Percentiles rank a stretch among this genome's conserved stretches.
Conservation (phyloP, 371 early-diverging fungal genomes). For the Rhizopus delemar region DNA sequence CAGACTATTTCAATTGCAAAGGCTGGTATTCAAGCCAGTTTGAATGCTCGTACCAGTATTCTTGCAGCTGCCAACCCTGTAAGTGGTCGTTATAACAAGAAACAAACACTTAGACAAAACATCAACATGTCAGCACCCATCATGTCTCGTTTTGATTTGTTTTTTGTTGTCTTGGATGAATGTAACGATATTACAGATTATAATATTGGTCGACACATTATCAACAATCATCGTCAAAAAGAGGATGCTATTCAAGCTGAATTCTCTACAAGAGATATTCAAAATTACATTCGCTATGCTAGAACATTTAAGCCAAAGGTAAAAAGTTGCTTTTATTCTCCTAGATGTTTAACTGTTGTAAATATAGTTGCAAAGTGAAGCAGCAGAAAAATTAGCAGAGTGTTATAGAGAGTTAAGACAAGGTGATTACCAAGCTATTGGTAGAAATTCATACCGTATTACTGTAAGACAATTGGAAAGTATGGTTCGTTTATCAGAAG, state of each 20-base stretch:
- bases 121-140: constrained; percentile 97
- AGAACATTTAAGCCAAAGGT: constrained; percentile 84
- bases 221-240: constrained; percentile 83
- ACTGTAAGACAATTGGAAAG: constrained; percentile 99
- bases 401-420: constrained; percentile 93
- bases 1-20: constrained; percentile 99
- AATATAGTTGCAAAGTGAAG: constrained; percentile 72
- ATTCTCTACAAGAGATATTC: constrained; percentile 78
- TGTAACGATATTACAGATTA: constrained; percentile 91
- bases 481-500: constrained; percentile 97
- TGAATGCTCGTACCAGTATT: constrained; percentile 98
- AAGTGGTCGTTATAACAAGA: constrained; percentile 95
- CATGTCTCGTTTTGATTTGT: constrained; percentile 99
- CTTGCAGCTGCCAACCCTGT: constrained; percentile 99
- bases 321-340: constrained; percentile 10
- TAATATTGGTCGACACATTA: constrained; percentile 93
- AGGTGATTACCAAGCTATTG: constrained; percentile 77
- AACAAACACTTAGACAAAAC: constrained; percentile 95
- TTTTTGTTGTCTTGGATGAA: constrained; percentile 98
- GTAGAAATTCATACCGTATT: constrained; percentile 89
- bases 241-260: constrained; percentile 74
- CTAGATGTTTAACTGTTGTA: no score
- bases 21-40: constrained; percentile 98
- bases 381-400: constrained; percentile 76
- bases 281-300: constrained; percentile 89